These are phyloP conservation scores for Sugiyamaella americana DNA, from an alignment of 805 yeast genomes.

Conservation along the genomic window DNA sequence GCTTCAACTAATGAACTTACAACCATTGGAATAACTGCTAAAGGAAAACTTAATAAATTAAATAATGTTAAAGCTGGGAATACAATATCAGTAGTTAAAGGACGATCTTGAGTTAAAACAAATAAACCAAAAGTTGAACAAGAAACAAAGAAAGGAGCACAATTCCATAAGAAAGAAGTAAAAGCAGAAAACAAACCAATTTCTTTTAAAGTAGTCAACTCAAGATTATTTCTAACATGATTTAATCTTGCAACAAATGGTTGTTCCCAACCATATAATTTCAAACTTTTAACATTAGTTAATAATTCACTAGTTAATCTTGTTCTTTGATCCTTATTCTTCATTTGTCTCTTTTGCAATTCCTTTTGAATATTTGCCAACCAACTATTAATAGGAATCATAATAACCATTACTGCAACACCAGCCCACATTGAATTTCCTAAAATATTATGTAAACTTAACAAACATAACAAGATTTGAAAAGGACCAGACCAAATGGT, in stretches of 20 bases:
- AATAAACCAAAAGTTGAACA: slow-evolving; percentile 87
- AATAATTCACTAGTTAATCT: slow-evolving; percentile 81
- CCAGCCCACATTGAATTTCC: slow-evolving; percentile 94
- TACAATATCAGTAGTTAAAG: slow-evolving; percentile 85
- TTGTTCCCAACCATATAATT: slow-evolving; percentile 81
- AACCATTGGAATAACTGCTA: slow-evolving; percentile 87
- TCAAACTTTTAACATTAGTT: slow-evolving; percentile 81
- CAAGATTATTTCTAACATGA: slow-evolving; percentile 49
- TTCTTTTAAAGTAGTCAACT: slow-evolving; percentile 69
- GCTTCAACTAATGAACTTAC: slow-evolving; percentile 84
- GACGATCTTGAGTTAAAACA: slow-evolving; percentile 52
- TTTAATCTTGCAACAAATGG: slow-evolving; percentile 57
- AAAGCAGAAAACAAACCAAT: slow-evolving; percentile 76
- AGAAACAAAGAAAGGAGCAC: slow-evolving; percentile 88
- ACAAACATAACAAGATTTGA: slow-evolving; percentile 73
- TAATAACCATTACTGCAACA: slow-evolving; percentile 57
- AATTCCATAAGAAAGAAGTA: slow-evolving; percentile 75
- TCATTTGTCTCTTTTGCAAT: slow-evolving; percentile 82
- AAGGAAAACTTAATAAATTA: slow-evolving; percentile 83
- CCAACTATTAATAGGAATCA: slow-evolving; percentile 75
- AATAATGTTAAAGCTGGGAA: slow-evolving; percentile 56
- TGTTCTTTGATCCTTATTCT: slow-evolving; percentile 68
- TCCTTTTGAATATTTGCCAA: slow-evolving; percentile 35
- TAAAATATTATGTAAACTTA: slow-evolving; percentile 63
- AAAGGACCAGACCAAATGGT: slow-evolving; percentile 91